Base-by-base conservation (phyloP, 1,139 yeast species). In the Pichia sp. region DNA sequence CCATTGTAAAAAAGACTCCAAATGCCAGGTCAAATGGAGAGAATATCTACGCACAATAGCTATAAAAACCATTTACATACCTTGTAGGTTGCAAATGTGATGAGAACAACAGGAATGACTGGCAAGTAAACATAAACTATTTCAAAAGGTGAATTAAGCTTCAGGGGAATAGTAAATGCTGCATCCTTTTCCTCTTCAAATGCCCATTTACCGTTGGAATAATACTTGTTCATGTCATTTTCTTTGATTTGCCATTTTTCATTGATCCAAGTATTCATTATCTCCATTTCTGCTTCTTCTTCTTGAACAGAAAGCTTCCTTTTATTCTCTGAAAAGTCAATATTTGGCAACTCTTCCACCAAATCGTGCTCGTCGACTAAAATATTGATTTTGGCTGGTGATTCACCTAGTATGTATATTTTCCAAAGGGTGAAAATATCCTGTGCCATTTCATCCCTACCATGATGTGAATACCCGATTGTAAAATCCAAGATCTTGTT, bases 201-300 rank as follows among this genome's bases (percentile, higher is more conserved):
- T 3, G 60, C 64, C 53, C 85, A 82, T 3, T 66, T 58, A 3
- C 95, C 95, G 3, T 69, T 65, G 32, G 66, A 59, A 56, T 78
- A 81, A 57, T 76, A 85, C 34, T 64, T 59, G 11, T 73, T 78
- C 77, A 92, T 69, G 46, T 82, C 61, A 40, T 62, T 64, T 62
- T 92, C 97, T 62, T 92, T 92, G 51, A 79, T 82, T 39, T 68
- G 61, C 97, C 97, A 92, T n/a, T 77, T 65, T 2, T 72, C 65
- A 51, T 71, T 72, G 41, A 92, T 64, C 98, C 98, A 92, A 32
- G 71, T 64, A 48, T 82, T 87, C 59, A 92, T 88, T 11, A 50
- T 51, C 40, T 62, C 56, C 53, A 73, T 62, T 44, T 69, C 74
- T 3, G 59, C 62, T 8, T 59, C 63, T 36, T 73, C 77, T 38